Evolutionary conservation across 371 early-diverging fungal species (phyloP).

Genomic region (Mucor mucedo): DNA sequence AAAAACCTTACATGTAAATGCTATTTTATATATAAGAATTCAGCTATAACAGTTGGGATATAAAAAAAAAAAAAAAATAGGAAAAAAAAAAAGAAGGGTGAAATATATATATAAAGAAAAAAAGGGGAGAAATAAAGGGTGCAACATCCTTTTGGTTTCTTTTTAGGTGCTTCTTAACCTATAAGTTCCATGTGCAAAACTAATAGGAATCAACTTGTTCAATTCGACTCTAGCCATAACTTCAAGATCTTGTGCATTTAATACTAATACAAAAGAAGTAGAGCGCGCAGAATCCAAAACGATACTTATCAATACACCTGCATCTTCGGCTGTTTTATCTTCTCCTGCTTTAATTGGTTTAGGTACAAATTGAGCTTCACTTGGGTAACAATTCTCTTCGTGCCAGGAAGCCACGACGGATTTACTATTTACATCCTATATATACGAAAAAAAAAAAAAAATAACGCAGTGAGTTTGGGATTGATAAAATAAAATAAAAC

Average conservation of each 20-base stretch:
- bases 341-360: constrained; percentile 29
- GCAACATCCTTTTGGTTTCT: background rate
- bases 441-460: background rate
- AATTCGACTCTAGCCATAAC: constrained; percentile 70
- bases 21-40: background rate
- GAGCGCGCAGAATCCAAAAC: constrained; percentile 71
- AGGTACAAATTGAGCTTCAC: constrained; percentile 77
- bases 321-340: constrained; percentile 54
- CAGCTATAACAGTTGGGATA: background rate
- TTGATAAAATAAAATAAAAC: background rate
- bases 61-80: background rate
- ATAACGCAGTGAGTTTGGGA: too few relatives aligned
- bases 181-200: constrained; percentile 62
- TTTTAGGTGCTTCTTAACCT: constrained; percentile 18
- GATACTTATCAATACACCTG: constrained; percentile 74
- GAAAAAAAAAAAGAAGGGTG: background rate
- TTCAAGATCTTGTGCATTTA: constrained; percentile 69
- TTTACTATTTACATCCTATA: constrained; percentile 39
- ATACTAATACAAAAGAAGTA: constrained; percentile 70
- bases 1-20: background rate
- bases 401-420: constrained; percentile 53
- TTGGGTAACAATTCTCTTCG: constrained; percentile 72
- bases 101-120: background rate
- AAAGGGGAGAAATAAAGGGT: background rate
- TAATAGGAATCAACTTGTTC: constrained; percentile 64